phyloP scores from a whole-genome alignment of 1,284 basidiomycete genomes.

The Marasmius tenuissimus region DNA sequence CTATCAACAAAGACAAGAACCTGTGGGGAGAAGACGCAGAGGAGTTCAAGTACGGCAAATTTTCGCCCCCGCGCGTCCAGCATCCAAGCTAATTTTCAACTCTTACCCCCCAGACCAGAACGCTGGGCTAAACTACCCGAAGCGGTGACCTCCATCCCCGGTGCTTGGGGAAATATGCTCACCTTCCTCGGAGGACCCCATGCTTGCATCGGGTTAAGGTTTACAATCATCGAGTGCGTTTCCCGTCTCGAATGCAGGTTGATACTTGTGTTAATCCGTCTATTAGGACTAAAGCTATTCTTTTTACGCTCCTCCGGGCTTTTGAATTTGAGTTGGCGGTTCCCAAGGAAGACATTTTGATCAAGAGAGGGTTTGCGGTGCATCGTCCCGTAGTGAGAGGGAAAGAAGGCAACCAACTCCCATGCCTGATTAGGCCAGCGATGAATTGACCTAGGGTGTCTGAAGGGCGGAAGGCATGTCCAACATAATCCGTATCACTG shows the following conservation, averaged over 20 bases:
- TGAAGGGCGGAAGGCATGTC: too few species aligned
- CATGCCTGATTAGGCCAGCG: too few species aligned
- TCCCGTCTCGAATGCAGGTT: neutral
- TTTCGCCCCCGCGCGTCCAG: neutral
- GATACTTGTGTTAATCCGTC: neutral
- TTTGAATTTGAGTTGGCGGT: slow-evolving; percentile 39
- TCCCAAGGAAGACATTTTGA: slow-evolving; percentile 22
- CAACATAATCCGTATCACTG: too few species aligned
- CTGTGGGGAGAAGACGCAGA: slow-evolving; percentile 57
- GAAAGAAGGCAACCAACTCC: too few species aligned
- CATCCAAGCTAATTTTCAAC: too few species aligned
- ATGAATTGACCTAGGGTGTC: too few species aligned
- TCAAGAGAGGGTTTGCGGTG: slow-evolving; percentile 16
- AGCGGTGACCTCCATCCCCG: slow-evolving; percentile 39
- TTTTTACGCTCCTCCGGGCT: slow-evolving; percentile 41
- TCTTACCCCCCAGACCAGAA: neutral
- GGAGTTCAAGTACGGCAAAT: slow-evolving; percentile 43
- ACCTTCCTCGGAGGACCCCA: slow-evolving; percentile 44
- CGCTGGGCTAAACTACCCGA: neutral
- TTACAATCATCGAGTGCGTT: slow-evolving; percentile 51
- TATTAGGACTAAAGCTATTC: slow-evolving; percentile 39
- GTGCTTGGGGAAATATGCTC: slow-evolving; percentile 42
- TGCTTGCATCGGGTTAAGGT: slow-evolving; percentile 54
- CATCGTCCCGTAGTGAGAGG: slow-evolving; percentile 25
- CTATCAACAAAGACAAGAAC: slow-evolving; percentile 42